Evolutionary conservation across 805 yeast genomes (phyloP), one percentile per base, ranked within the genome.

Genomic region (Barnettozyma sp.): DNA sequence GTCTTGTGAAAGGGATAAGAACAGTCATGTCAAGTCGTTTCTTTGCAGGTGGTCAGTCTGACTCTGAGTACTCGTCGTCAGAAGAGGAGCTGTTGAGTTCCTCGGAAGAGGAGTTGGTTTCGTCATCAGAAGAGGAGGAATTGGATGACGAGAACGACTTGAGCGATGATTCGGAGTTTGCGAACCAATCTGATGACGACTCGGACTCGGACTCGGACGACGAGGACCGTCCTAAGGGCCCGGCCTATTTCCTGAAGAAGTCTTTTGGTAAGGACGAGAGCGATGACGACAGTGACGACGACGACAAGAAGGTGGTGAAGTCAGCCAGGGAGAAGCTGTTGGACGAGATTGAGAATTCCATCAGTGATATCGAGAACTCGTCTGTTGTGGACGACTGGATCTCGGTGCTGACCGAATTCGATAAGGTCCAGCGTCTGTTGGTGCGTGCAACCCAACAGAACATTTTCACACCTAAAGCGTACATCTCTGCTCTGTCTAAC

Each of bases 271-370:
- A 62, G 39, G 60, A 57, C 36, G 56, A 55, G 28, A 59, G 62
- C 26, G 65, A 62, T 26, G 62, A 63, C 7, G 71, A 63, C 17
- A 76, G 73, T 38, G 83, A 71, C 41, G 75, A 69, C 41, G 90
- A 81, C 40, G 83, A 79, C 54, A 81, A 77, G 58, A 82, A 80
- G 48, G 86, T 87, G 27, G 95, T 90, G 49, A 88, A 85, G 65
- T 78, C 92, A 40, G 95, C 97, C 36, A 85, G 82, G 64, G 97
- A 88, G 46, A 92, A 90, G 67, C 70, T 87, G 42, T 59, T 87
- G 49, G 97, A 87, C 56, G 98, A 92, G 59, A 73, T 92, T 65
- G 78, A 74, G 49, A 68, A 68, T 18, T 61, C 73, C 22, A 73
- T 80, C 48, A 79, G 76, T 52, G 70, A 75, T 35, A 75, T 87